Evolutionary conservation across 2,329 filamentous ascomycete genomes (phyloP), one percentile per base, ranked within the genome.

Genomic region (Curvularia lunata): DNA sequence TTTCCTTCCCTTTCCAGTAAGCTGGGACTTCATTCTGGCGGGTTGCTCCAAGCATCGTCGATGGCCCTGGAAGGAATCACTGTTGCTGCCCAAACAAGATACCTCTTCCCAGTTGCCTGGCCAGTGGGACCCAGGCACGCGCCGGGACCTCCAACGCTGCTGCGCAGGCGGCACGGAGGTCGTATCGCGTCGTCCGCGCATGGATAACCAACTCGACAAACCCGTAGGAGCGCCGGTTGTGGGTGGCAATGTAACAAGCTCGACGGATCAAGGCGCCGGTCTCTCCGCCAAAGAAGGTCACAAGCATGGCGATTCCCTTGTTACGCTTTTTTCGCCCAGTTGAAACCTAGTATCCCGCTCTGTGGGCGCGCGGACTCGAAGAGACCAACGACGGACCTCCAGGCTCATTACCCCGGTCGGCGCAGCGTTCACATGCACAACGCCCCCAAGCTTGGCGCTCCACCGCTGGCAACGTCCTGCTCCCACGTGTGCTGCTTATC

Each of bases 401-500:
- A 61, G 59, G 48, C 56, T 62, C 65, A 65, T 56, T 47, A 60
- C 61, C 63, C 66, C 60, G 59, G 57, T 54, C 59, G 58, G 40
- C 55, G 60, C 52, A 58, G 42, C 48, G 69, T 64, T 70, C 73
- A 74, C 72, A 72, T 74, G 73, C 53, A 48, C 69, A 70, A 53
- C 61, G 65, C 66, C 48, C 48, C 48, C 63, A 52, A 64, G 58
- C 68, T 70, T 65, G 65, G 71, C 69, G 63, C 48, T 52, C 50
- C 59, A 52, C 56, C 52, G 60, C 59, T 61, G 52, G 59, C 65
- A 61, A 61, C 56, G 56, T 66, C 55, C 58, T 58, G 45, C 58
- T 68, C 72, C 72, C 72, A 75, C 73, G 72, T 56, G 43, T 56
- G 49, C 49, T 74, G 72, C 72, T 74, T 73, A 74, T 75, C 68